phyloP scores from a whole-genome alignment of 2,329 filamentous ascomycete species.

The Talaromyces sp. region DNA sequence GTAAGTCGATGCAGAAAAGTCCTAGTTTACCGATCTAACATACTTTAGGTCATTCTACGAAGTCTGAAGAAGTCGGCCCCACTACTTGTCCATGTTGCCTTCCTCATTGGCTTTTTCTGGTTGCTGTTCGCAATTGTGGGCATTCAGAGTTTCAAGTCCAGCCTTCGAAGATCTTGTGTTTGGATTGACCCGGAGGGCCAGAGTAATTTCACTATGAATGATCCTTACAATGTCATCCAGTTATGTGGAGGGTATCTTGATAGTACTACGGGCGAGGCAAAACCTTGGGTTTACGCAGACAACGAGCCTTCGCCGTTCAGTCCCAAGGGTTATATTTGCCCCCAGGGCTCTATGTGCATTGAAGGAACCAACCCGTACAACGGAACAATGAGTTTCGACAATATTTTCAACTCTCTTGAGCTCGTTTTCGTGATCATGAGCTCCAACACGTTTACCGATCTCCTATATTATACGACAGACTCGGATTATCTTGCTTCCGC shows the following conservation, averaged over 20 bases:
- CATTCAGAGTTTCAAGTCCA: slow-evolving; percentile 91
- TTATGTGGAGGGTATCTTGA: slow-evolving; percentile 84
- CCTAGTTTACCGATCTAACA: slow-evolving; percentile 20
- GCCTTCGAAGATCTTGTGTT: slow-evolving; percentile 70
- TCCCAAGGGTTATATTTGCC: slow-evolving; percentile 83
- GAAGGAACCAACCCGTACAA: slow-evolving; percentile 75
- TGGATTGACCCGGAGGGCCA: slow-evolving; percentile 62
- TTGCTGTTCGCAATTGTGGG: slow-evolving; percentile 94
- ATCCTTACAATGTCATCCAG: slow-evolving; percentile 59
- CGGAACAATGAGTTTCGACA: slow-evolving; percentile 88
- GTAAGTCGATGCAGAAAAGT: slow-evolving; percentile 49
- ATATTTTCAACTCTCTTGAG: slow-evolving; percentile 86
- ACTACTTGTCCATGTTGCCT: slow-evolving; percentile 84
- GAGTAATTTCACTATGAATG: slow-evolving; percentile 41
- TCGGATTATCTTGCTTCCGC: slow-evolving; percentile 86
- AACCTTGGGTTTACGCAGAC: slow-evolving; percentile 66
- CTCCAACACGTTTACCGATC: slow-evolving; percentile 90
- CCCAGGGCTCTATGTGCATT: slow-evolving; percentile 75
- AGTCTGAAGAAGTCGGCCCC: slow-evolving; percentile 95
- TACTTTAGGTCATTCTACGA: slow-evolving; percentile 72
- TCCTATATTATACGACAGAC: slow-evolving; percentile 90
- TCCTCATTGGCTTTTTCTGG: slow-evolving; percentile 96
- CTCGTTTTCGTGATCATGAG: slow-evolving; percentile 98
- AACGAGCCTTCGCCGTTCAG: slow-evolving; percentile 49
- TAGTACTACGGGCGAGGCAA: slow-evolving; percentile 52